These are phyloP conservation scores for Monocercomonoides exilis DNA, from an alignment of 78 protist genomes.

Conservation along the genomic window DNA sequence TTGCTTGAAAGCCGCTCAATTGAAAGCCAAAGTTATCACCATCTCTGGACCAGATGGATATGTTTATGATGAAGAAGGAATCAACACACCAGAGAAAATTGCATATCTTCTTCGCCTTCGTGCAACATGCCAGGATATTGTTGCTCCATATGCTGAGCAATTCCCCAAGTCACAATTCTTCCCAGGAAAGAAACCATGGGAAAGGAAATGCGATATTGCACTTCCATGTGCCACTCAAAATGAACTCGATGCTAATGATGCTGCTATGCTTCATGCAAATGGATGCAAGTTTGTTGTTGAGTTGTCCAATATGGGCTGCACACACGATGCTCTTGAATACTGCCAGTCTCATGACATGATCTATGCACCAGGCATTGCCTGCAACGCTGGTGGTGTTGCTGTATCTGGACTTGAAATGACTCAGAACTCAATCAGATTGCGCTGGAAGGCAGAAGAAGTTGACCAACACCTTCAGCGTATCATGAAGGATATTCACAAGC, in stretches of 20 bases:
- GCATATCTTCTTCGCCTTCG: no score
- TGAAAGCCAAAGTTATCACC: slow-evolving; percentile 45
- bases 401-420: slow-evolving; percentile 61
- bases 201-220: slow-evolving; percentile 31
- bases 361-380: slow-evolving; percentile 53
- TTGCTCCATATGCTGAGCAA: background rate
- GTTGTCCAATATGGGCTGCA: slow-evolving; percentile 70
- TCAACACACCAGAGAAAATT: no score
- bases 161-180: background rate
- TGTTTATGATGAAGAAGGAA: slow-evolving; percentile 16
- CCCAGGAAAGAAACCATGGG: slow-evolving; percentile 40
- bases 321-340: no score
- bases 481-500: no score
- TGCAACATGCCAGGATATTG: slow-evolving; percentile 39
- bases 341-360: background rate
- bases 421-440: slow-evolving; percentile 38
- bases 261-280: slow-evolving; percentile 14
- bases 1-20: slow-evolving; percentile 18
- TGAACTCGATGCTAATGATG: slow-evolving; percentile 45
- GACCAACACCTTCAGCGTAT: slow-evolving; percentile 45
- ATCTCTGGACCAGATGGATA: slow-evolving; percentile 41
- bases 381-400: slow-evolving; percentile 70
- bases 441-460: slow-evolving; percentile 56
- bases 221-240: slow-evolving; percentile 70
- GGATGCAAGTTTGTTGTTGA: slow-evolving; percentile 40